Percentiles rank a stretch among this genome's conserved stretches.
Conservation (phyloP, 73 alveolate species). For the Paramecium sexaurelia region DNA sequence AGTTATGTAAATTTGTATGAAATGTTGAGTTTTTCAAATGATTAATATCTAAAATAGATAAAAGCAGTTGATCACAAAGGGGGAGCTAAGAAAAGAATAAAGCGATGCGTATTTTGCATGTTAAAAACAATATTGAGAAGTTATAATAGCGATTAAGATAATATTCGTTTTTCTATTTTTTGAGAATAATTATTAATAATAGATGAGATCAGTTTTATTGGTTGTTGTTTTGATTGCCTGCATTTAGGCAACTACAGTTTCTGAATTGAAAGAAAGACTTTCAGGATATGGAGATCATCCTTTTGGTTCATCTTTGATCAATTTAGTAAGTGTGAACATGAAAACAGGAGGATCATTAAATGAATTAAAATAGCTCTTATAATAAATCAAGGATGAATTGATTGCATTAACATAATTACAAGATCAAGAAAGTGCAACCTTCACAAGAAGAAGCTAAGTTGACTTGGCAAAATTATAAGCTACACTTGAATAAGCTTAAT, state of each 20-base stretch:
- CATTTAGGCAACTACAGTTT: conserved; percentile 7
- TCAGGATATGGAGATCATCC: conserved; percentile 56
- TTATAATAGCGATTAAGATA: not conserved
- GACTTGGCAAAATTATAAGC: conserved; percentile 44
- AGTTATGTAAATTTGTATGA: not conserved
- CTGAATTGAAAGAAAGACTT: conserved; percentile 11
- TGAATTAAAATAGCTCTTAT: conserved; percentile 25
- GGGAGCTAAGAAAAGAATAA: not conserved
- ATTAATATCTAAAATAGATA: not conserved
- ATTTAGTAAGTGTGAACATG: conserved; percentile 43
- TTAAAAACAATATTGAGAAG: not conserved
- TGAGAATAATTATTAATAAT: not conserved
- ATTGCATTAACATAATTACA: conserved; percentile 3
- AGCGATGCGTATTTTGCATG: not conserved
- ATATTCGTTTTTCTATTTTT: conserved; percentile 30
- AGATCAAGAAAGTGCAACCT: not conserved
- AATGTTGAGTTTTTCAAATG: not conserved
- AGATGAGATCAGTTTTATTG: conserved; percentile 3
- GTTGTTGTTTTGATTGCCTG: conserved; percentile 47
- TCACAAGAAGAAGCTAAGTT: conserved; percentile 48
- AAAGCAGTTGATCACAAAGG: not conserved
- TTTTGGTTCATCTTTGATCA: conserved; percentile 13
- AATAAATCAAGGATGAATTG: conserved; percentile 55
- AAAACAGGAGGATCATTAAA: conserved; percentile 53
- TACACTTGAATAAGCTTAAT: conserved; percentile 38